Evolutionary conservation across 2,329 filamentous ascomycete genomes (phyloP), one percentile per base, ranked within the genome.

Genomic region (Lasiodiplodia citricola): DNA sequence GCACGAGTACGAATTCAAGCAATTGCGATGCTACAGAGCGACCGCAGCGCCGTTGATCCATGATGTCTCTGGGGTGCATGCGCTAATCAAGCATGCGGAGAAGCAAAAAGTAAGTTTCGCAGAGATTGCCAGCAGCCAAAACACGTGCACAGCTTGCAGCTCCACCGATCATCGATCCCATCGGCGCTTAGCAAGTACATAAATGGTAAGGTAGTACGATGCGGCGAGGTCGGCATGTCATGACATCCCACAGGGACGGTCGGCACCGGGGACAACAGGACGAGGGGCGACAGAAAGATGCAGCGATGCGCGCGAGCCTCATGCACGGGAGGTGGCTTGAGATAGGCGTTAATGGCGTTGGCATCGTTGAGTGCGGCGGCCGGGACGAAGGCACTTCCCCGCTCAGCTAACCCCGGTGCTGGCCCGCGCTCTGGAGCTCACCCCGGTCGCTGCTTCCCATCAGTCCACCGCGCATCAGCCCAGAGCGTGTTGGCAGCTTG

Each of bases 391-490:
- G 41, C 41, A 64, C 54, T 67, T 67, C 65, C 65, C 65, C 65
- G 65, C 65, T 47, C 57, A 67, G 28, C 65, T 44, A 38, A 28
- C 8, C 35, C 65, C 35, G 38, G n/a, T 2, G 3, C 14, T 66
- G 63, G 23, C 37, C 65, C 65, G 52, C 64, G 64, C 54, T 23
- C 28, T 31, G 41, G 44, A 64, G 60, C 60, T 64, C 44, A 31
- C 37, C 62, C 63, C 63, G 51, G 63, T 41, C 63, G 28, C 50
- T 66, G 50, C 21, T 51, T 44, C 65, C 25, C 37, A 58, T 67
- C 65, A 56, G 41, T 67, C 52, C 65, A 57, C 65, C 65, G 52
- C 35, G 60, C 60, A 64, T 64, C 60, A 52, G 44, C 60, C 60
- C 60, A 64, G 47, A 18, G 44, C 47, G 37, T n/a, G 51, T 51